Evolutionary conservation across 2,329 filamentous ascomycete genomes (phyloP).

Genomic region (Fusarium nanum): DNA sequence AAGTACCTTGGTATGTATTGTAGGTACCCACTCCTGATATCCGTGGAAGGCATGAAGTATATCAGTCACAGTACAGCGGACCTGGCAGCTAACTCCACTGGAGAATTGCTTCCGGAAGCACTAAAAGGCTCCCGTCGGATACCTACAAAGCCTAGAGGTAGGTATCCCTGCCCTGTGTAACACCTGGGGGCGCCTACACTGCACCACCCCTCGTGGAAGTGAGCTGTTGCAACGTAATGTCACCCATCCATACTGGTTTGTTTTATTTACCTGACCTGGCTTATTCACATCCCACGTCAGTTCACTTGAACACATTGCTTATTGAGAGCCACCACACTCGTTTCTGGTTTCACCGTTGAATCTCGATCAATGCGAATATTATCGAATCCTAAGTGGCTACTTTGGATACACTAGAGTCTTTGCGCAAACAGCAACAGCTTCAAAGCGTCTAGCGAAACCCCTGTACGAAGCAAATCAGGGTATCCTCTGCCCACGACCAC

Average conservation of each 20-base stretch:
- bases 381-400: slow-evolving; percentile 5
- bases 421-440: slow-evolving; percentile 29
- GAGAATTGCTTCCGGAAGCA: background rate
- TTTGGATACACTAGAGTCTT: slow-evolving; percentile 25
- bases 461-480: slow-evolving; percentile 28
- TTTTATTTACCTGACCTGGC: slow-evolving; percentile 28
- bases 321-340: slow-evolving; percentile 25
- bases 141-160: background rate
- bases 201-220: slow-evolving; percentile 5
- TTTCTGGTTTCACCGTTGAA: slow-evolving; percentile 15
- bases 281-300: slow-evolving; percentile 9
- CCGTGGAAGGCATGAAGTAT: too few species aligned
- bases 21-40: too few species aligned
- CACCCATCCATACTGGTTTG: slow-evolving; percentile 24
- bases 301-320: slow-evolving; percentile 27
- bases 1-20: background rate
- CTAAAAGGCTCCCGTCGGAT: background rate
- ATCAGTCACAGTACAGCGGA: background rate
- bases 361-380: slow-evolving; percentile 13
- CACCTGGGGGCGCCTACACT: background rate
- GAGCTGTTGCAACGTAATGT: slow-evolving; percentile 44
- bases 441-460: slow-evolving; percentile 31
- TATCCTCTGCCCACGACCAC: slow-evolving; percentile 12
- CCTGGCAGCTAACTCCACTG: background rate
- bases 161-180: slow-evolving; percentile 7